Evolutionary conservation across 495 filamentous ascomycete genomes (phyloP).

Genomic region (Penicillium simplicissimum): DNA sequence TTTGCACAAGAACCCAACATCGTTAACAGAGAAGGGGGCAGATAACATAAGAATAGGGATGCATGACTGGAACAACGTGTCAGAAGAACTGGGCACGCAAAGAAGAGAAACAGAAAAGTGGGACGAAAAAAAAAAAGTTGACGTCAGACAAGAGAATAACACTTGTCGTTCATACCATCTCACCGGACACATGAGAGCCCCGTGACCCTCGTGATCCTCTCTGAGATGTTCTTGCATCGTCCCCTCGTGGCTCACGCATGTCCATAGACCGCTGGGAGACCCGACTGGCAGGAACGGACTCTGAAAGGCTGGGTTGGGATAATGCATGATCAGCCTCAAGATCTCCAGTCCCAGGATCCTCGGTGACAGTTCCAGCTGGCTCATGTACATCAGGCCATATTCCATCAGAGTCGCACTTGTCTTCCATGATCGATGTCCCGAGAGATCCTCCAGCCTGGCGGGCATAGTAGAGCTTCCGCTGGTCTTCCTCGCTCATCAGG

Average conservation of each 20-base stretch:
- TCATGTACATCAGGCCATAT: background rate
- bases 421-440: conserved; percentile 9
- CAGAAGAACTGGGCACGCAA: background rate
- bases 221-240: background rate
- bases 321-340: background rate
- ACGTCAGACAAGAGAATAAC: conserved; percentile 14
- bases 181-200: background rate
- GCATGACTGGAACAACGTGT: background rate
- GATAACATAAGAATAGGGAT: conserved; percentile 14
- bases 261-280: background rate
- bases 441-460: conserved; percentile 54
- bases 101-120: conserved; percentile 12
- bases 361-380: background rate
- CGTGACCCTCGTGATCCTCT: conserved; percentile 1
- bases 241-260: background rate
- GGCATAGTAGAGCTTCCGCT: conserved; percentile 67
- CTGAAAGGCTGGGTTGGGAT: background rate
- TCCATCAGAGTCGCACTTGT: conserved; percentile 2
- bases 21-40: background rate
- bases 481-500: conserved; percentile 78
- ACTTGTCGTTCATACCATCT: conserved; percentile 10
- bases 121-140: conserved; percentile 15
- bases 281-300: background rate
- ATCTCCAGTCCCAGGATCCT: background rate
- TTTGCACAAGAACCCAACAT: background rate